Percentiles rank a stretch among this genome's conserved stretches.
phyloP scores from a whole-genome alignment of 176 grass and related monocot genomes.

The Cymbopogon citratus region DNA sequence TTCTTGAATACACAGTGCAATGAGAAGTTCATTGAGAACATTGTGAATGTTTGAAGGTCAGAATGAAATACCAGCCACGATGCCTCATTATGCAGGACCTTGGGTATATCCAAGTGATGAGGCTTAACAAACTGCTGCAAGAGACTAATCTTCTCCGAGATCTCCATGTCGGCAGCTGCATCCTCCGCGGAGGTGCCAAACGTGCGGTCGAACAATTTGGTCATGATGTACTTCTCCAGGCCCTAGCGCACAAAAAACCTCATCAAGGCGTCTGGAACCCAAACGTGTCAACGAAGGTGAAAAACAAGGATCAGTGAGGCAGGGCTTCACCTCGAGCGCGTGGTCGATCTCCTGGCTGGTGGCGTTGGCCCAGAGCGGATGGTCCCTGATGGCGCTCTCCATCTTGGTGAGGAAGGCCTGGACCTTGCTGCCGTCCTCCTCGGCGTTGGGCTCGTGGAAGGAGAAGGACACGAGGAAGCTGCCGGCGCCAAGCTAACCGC shows the following conservation, averaged over 20 bases:
- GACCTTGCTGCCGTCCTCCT: conserved; percentile 51
- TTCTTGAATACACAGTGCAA: background rate
- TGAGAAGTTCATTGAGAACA: no score
- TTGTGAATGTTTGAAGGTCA: background rate
- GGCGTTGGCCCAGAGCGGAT: no score
- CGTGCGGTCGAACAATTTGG: conserved; percentile 67
- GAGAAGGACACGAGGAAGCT: conserved; percentile 81
- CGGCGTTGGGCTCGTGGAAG: conserved; percentile 39
- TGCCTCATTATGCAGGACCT: conserved; percentile 60
- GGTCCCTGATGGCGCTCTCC: no score
- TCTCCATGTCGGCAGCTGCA: conserved; percentile 26
- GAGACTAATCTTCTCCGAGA: conserved; percentile 59
- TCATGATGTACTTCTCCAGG: conserved; percentile 90
- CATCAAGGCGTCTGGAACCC: no score
- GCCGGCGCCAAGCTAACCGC: background rate
- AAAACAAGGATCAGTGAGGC: no score
- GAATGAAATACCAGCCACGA: conserved; percentile 65
- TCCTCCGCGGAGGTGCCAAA: conserved; percentile 59
- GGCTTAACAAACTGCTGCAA: conserved; percentile 78
- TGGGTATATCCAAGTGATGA: conserved; percentile 80
- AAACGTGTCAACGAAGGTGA: no score
- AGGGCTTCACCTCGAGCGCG: no score
- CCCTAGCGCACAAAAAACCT: conserved; percentile 16
- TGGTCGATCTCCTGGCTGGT: no score
- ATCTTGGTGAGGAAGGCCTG: background rate